A percentile compares a stretch with the other conserved stretches of the same genome.
These are phyloP conservation scores for Trichoderma asperellum DNA, from an alignment of 2,329 filamentous ascomycete genomes.

Conservation along the genomic window DNA sequence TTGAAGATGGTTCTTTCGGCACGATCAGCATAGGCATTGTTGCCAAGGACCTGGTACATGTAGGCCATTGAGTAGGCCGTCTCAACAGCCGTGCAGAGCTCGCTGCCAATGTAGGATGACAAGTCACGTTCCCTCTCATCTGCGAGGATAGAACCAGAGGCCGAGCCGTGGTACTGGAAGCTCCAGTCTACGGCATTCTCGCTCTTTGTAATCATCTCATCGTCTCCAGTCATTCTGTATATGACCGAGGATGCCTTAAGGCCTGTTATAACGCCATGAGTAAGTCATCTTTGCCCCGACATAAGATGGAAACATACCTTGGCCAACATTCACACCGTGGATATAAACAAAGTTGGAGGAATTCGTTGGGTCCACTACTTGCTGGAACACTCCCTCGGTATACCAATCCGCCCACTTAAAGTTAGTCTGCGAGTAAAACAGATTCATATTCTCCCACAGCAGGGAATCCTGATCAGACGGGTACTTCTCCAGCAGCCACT, in stretches of 20 bases:
- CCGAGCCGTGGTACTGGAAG: slow-evolving; percentile 45
- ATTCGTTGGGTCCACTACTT: slow-evolving; percentile 32
- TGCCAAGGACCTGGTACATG: slow-evolving; percentile 41
- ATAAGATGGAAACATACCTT: slow-evolving; percentile 39
- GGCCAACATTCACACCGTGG: slow-evolving; percentile 51
- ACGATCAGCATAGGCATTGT: slow-evolving; percentile 52
- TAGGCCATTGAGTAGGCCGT: slow-evolving; percentile 41
- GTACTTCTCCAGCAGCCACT: slow-evolving; percentile 47
- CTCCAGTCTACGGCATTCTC: slow-evolving; percentile 45
- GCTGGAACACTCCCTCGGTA: slow-evolving; percentile 33
- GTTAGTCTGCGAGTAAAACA: slow-evolving; percentile 41
- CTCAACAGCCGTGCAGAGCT: slow-evolving; percentile 44
- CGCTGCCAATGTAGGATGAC: slow-evolving; percentile 44
- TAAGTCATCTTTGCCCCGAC: background rate
- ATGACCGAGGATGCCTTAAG: slow-evolving; percentile 47
- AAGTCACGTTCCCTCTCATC: slow-evolving; percentile 47
- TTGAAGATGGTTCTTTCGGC: slow-evolving; percentile 59
- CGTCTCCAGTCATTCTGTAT: slow-evolving; percentile 46
- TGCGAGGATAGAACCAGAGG: slow-evolving; percentile 48
- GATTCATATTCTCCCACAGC: slow-evolving; percentile 48
- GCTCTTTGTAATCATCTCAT: slow-evolving; percentile 43
- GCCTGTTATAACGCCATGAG: slow-evolving; percentile 34
- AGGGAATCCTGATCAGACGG: slow-evolving; percentile 33
- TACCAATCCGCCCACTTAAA: slow-evolving; percentile 40
- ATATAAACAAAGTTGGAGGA: slow-evolving; percentile 39